Evolutionary conservation across 169 alveolate genomes (phyloP), one percentile per base, ranked within the genome.

Genomic region (Haemoproteus tartakovskyi): DNA sequence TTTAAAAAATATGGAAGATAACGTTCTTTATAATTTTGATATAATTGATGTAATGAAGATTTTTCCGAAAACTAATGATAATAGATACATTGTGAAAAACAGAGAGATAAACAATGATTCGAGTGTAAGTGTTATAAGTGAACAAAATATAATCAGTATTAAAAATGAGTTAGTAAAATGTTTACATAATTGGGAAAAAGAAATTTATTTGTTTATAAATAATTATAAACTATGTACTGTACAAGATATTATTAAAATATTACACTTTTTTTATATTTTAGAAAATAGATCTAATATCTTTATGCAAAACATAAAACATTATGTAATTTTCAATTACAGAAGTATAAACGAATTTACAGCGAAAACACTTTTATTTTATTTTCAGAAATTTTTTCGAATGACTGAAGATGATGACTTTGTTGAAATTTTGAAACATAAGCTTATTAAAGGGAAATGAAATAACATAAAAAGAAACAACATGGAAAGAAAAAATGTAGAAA

Each of bases 291-390:
- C 36, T 19, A 27, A 41, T 30, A 40, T 50, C 37, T 33, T 67
- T 21, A 52, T 67, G 29, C 21, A 48, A 36, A 61, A 24, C 24
- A 57, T 78, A 60, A 78, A 24, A 16, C 40, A 40, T 50, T 61
- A 61, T 26, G 37, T 61, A 0, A 78, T 61, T 51, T 26, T 78
- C 41, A 78, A 61, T 60, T 78, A 62, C 24, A 62, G 46, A 48
- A 78, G 38, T 43, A 60, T 78, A 60, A 78, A 78, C 45, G 85
- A 78, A 26, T 78, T 57, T 36, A 57, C 29, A 40, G 63, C 85
- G 6, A 57, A 60, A 37, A 57, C 78, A 18, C 12, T 78, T 12
- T 22, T 78, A 48, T 60, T 37, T 29, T 62, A 78, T 57, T 78
- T 60, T 60, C 85, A 78, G 40, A 52, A 67, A 12, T 41, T 67